Evolutionary conservation across 768 basidiomycete species (phyloP).

Genomic region (Collybiopsis luxurians): DNA sequence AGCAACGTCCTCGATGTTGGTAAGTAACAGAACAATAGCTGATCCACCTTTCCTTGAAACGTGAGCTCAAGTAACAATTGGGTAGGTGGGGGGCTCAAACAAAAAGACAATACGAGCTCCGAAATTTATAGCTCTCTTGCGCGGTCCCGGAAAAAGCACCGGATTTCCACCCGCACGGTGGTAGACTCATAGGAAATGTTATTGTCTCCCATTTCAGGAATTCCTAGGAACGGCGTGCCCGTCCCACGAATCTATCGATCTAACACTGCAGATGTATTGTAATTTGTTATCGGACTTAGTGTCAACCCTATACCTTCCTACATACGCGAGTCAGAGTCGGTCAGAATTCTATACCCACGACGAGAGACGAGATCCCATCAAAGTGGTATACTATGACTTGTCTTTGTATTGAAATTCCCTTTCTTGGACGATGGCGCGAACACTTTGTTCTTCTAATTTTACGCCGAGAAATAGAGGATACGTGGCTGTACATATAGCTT

Average conservation of each 20-base stretch:
- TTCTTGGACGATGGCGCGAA: no score
- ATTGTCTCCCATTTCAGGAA: no score
- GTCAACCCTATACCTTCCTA: neutral
- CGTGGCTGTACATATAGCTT: no score
- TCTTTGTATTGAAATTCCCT: no score
- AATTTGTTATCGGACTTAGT: no score
- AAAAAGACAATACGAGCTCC: conserved; percentile 52
- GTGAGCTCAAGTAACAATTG: conserved; percentile 54
- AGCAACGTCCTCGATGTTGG: conserved; percentile 30
- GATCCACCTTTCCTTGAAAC: conserved; percentile 38
- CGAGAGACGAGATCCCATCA: neutral
- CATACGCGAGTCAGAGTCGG: neutral
- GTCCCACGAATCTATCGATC: no score
- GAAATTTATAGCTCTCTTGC: conserved; percentile 47
- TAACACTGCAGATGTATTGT: no score
- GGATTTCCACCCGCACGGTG: conserved; percentile 17
- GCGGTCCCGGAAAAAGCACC: conserved; percentile 39
- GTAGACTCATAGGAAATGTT: no score
- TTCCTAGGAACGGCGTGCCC: no score
- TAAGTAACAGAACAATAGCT: conserved; percentile 38
- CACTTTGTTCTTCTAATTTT: no score
- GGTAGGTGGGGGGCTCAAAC: conserved; percentile 60
- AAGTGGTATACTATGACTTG: neutral
- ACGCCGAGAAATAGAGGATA: no score
- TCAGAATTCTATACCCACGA: neutral